phyloP scores from a whole-genome alignment of 2,329 filamentous ascomycete species.

The Penicillium sp. region DNA sequence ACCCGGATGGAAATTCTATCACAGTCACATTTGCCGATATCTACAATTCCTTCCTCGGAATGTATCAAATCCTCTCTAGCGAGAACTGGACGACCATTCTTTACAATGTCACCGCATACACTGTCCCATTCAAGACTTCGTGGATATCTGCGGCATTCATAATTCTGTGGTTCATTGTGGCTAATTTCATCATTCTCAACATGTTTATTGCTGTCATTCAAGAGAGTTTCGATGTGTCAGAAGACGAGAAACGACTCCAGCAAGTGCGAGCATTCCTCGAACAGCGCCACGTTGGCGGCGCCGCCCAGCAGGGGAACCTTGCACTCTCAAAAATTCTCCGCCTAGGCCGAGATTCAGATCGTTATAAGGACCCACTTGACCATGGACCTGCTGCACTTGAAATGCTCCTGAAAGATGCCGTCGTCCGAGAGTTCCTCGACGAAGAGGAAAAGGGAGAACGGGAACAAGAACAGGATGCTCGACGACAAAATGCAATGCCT shows the following conservation, averaged over 20 bases:
- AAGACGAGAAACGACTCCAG: slow-evolving; percentile 95
- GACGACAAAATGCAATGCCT: slow-evolving; percentile 27
- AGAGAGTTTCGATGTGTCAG: slow-evolving; percentile 97
- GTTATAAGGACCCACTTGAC: slow-evolving; percentile 75
- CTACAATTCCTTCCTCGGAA: slow-evolving; percentile 92
- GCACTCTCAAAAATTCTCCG: slow-evolving; percentile 59
- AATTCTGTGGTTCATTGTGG: slow-evolving; percentile 91
- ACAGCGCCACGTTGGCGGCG: slow-evolving; percentile 75
- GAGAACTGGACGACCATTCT: slow-evolving; percentile 92
- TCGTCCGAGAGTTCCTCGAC: slow-evolving; percentile 91
- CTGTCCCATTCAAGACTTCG: slow-evolving; percentile 64
- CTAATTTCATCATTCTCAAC: slow-evolving; percentile 94
- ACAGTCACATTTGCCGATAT: slow-evolving; percentile 81
- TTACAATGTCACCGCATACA: slow-evolving; percentile 74
- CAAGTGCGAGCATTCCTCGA: slow-evolving; percentile 95
- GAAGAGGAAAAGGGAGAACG: slow-evolving; percentile 52
- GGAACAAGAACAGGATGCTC: slow-evolving; percentile 15
- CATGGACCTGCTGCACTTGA: slow-evolving; percentile 90
- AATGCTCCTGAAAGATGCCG: slow-evolving; percentile 93
- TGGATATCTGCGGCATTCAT: slow-evolving; percentile 93
- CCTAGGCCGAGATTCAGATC: slow-evolving; percentile 60
- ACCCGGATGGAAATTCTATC: slow-evolving; percentile 61
- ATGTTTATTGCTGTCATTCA: slow-evolving; percentile 99
- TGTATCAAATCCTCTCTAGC: slow-evolving; percentile 95
- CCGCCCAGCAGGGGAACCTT: slow-evolving; percentile 64